Evolutionary conservation across 192 early-diverging fungal genomes (phyloP), one percentile per base, ranked within the genome.

Genomic region (Hyaloraphidium curvatum): DNA sequence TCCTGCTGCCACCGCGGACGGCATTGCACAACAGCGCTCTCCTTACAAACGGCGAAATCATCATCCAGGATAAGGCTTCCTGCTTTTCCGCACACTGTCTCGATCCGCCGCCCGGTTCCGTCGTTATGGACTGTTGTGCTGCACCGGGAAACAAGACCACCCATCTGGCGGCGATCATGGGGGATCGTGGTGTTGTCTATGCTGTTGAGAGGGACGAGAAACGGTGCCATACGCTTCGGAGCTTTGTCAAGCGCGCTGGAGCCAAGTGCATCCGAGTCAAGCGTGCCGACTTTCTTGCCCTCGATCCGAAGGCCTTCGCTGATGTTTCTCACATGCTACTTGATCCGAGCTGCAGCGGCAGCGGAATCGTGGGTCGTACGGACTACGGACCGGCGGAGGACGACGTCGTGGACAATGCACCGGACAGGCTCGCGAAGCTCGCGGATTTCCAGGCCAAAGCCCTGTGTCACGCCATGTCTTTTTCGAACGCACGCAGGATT

Each of bases 101-200:
- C 30, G 67, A 66, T 2, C 80, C 89, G 0, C 66, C 70, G 13
- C 14, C 28, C 29, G 57, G 62, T 31, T 51, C 76, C 0, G 67
- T 78, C 56, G 86, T 80, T 1, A 85, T 98, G 39, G 94, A 98
- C 61, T 89, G 82, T 4, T 98, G 91, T 61, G 94, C 94, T 14
- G 91, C 91, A 0, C 92, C 92, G 2, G 92, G 92, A 3, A 98
- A 98, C 69, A 98, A 98, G 62, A 98, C 94, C 2, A 85, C 86
- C 41, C 92, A 96, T 59, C 67, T 98, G 50, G 80, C 81, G 2
- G 83, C 86, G 52, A 67, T 90, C 25, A 87, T 96, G 82, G 71
- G 73, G 29, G 91, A 91, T 53, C 72, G 73, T 4, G 94, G 91
- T 11, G 74, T 63, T 29, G 85, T 98, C 39, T 83, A 72, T 66